Conservation (phyloP, 2,329 filamentous ascomycete genomes). For the Fusarium tupiense region DNA sequence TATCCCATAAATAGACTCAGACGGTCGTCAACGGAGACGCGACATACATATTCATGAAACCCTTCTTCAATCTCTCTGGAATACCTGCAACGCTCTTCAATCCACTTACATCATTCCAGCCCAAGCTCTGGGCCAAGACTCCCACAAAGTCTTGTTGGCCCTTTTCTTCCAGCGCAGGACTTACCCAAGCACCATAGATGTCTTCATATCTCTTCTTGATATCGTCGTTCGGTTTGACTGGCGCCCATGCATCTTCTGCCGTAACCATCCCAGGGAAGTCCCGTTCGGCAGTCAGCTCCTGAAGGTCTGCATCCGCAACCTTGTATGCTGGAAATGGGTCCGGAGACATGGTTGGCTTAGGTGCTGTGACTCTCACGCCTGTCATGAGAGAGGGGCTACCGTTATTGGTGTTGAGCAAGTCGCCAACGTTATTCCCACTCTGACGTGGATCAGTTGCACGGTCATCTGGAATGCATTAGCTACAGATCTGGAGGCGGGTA, state of each 20-base stretch:
- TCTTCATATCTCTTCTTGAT: not conserved
- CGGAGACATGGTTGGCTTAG: not conserved
- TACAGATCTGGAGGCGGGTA: fast-evolving
- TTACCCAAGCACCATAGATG: not conserved
- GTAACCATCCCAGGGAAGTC: not conserved
- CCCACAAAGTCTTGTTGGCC: not conserved
- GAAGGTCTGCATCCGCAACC: slow-evolving; percentile 1
- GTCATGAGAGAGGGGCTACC: slow-evolving; percentile 1
- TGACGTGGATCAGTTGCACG: not conserved
- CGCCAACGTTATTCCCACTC: not conserved
- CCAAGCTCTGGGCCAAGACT: not conserved
- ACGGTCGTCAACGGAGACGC: not conserved
- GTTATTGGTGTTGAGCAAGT: not conserved
- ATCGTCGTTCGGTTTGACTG: not conserved
- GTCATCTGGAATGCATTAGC: not conserved
- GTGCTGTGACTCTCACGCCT: not conserved
- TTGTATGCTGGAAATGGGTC: slow-evolving; percentile 2
- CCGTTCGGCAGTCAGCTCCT: not conserved
- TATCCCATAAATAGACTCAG: fast-evolving
- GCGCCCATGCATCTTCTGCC: not conserved
- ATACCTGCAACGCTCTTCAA: not conserved
- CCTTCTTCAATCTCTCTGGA: not conserved
- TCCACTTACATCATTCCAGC: not conserved
- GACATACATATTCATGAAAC: slow-evolving; percentile 4
- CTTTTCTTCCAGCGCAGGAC: not conserved